Base-by-base conservation (phyloP, 2,329 filamentous ascomycete genomes). In the Neonectria punicea region DNA sequence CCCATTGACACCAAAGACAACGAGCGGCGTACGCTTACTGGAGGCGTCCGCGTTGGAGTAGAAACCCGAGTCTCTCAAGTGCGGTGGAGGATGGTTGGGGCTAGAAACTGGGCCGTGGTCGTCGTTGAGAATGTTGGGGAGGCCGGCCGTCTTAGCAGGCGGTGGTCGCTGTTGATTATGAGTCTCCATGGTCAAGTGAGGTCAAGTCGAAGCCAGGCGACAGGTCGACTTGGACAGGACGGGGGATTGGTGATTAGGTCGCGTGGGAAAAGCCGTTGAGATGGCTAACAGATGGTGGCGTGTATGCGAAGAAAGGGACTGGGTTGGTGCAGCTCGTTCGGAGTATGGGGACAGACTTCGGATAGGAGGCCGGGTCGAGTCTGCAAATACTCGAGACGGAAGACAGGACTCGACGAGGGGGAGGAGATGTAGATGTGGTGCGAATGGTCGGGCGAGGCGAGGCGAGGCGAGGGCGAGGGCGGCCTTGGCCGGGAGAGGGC, bases 21-120 rank as follows among this genome's bases (percentile, higher is more conserved):
- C 54, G 64, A 74, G 63, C 68, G 70, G 60, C 68, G 50, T 79
- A 82, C 80, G 80, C 73, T 82, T 82, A 74, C 80, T 82, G 43
- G 80, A 80, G 56, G 78, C 75, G 70, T 82, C 80, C 51, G 77
- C 72, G 47, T 80, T 82, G n/a, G 80, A 82, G 60, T 82, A 82
- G 67, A 82, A 82, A 32, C 80, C 80, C 51, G 80, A 82, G 54
- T 82, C 80, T 64, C 80, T 78, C 60, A 80, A 71, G 54, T 80
- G 79, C 36, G 74, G 75, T 36, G 76, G 72, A 51, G 71, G 70
- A 61, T 72, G 70, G 62, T 72, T 73, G 32, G 74, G 68, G 41
- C 67, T 60, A 53, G 74, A 69, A 32, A 67, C 63, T 16, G 73
- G 67, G 36, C 70, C 68, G 50, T 71, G 73, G 32, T 80, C 78